Evolutionary conservation across 331 rosid species (phyloP).

Genomic region (Malus hybrid): DNA sequence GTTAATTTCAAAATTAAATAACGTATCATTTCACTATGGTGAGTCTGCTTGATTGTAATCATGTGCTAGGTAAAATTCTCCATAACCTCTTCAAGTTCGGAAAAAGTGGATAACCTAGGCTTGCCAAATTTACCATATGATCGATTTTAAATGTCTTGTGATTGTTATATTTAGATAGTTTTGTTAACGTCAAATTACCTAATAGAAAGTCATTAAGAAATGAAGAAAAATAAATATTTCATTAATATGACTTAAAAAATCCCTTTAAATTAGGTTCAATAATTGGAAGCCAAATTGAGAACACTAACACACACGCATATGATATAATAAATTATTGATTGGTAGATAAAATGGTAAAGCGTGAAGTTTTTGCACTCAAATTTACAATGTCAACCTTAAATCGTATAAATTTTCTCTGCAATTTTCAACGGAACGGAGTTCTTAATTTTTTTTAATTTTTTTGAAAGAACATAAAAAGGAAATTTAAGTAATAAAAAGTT

Average conservation of each 20-base stretch:
- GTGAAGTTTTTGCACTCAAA: not conserved
- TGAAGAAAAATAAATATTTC: not conserved
- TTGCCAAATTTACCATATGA: too few relatives aligned
- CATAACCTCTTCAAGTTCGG: rapidly evolving
- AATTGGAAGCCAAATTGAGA: not conserved
- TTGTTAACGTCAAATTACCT: not conserved
- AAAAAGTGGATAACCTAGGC: too few relatives aligned
- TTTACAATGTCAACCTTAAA: not conserved
- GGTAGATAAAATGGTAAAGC: not conserved
- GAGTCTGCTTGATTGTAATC: too few relatives aligned
- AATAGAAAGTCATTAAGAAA: not conserved
- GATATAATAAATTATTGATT: not conserved
- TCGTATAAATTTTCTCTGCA: not conserved
- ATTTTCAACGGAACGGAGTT: not conserved
- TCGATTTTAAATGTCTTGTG: not conserved
- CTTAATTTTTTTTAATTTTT: not conserved
- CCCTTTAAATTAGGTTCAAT: not conserved
- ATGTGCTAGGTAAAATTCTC: rapidly evolving
- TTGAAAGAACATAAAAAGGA: not conserved
- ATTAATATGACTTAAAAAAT: not conserved
- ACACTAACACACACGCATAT: not conserved
- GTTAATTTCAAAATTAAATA: too few relatives aligned
- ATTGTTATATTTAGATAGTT: not conserved
- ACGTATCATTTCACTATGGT: too few relatives aligned
- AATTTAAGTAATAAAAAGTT: constrained; percentile 4